phyloP scores from a whole-genome alignment of 257 asterid species.

The Phtheirospermum japonicum region DNA sequence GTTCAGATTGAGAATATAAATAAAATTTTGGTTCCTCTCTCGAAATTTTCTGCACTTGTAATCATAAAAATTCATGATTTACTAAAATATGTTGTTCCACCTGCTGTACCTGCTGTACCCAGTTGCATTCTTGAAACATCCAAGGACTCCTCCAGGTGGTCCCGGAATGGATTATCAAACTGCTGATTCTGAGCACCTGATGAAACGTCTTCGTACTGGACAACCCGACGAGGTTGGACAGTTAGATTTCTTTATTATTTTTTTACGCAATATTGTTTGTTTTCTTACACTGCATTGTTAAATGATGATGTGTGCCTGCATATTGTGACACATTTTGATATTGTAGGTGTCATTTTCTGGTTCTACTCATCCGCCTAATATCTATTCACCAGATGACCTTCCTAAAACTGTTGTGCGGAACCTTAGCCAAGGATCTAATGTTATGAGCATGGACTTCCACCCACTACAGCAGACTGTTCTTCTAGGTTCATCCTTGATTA shows the following conservation, averaged over 20 bases:
- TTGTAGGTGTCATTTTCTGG: slow-evolving; percentile 86
- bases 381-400: slow-evolving; percentile 87
- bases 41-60: background rate
- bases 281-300: background rate
- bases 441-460: slow-evolving; percentile 98
- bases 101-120: slow-evolving; percentile 26
- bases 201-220: slow-evolving; percentile 91
- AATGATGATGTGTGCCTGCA: slow-evolving; percentile 9
- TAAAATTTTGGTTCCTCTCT: too few relatives aligned
- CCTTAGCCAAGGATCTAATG: slow-evolving; percentile 92
- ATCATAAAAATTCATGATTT: background rate
- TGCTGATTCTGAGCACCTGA: slow-evolving; percentile 91
- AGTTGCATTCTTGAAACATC: slow-evolving; percentile 89
- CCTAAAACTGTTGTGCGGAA: slow-evolving; percentile 83
- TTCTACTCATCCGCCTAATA: slow-evolving; percentile 65
- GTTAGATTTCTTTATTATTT: slow-evolving; percentile 3
- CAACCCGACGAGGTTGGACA: slow-evolving; percentile 79
- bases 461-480: slow-evolving; percentile 95
- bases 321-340: slow-evolving; percentile 23
- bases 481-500: slow-evolving; percentile 52
- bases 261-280: background rate
- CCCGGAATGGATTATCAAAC: slow-evolving; percentile 95
- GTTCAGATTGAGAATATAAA: too few relatives aligned
- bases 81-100: background rate
- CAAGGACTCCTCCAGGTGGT: slow-evolving; percentile 80